These are phyloP conservation scores for Fusarium pseudoanthophilum DNA, from an alignment of 2,329 filamentous ascomycete genomes.

Conservation along the genomic window DNA sequence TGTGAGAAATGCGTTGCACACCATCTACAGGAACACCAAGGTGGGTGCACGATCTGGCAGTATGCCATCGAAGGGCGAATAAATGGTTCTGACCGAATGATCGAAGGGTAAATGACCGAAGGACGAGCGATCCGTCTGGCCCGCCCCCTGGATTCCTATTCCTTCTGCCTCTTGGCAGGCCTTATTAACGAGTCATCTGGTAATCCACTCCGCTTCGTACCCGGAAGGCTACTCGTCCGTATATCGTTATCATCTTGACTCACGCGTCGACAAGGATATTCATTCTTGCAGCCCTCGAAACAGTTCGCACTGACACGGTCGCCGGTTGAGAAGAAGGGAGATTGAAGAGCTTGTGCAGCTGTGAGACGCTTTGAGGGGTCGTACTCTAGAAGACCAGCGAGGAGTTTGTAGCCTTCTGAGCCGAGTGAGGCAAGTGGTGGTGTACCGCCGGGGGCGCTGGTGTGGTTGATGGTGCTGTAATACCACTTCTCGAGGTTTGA, in stretches of 20 bases:
- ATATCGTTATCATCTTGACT: conserved; percentile 98
- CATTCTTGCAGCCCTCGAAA: conserved; percentile 87
- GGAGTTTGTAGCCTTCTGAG: conserved; percentile 81
- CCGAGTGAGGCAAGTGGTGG: conserved; percentile 70
- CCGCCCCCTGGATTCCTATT: conserved; percentile 45
- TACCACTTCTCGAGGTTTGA: conserved; percentile 83
- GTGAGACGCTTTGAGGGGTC: conserved; percentile 90
- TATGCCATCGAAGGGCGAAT: not conserved
- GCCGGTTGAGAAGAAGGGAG: conserved; percentile 85
- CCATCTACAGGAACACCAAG: not conserved
- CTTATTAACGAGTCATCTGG: conserved; percentile 81
- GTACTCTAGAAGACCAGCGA: conserved; percentile 88
- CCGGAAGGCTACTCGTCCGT: conserved; percentile 85
- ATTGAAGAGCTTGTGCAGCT: conserved; percentile 87
- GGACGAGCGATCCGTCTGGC: not conserved
- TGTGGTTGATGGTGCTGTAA: conserved; percentile 73
- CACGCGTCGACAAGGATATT: conserved; percentile 90
- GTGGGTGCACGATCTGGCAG: not conserved
- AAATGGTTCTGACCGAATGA: too few relatives aligned
- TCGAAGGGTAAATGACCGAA: not conserved
- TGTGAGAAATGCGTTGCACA: not conserved
- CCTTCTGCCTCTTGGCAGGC: conserved; percentile 71
- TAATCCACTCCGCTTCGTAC: conserved; percentile 87
- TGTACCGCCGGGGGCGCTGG: conserved; percentile 50
- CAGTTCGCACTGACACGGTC: conserved; percentile 82